A percentile compares a stretch with the other conserved stretches of the same genome.
Conservation (phyloP, 331 rosid genomes). For the Malus hybrid region DNA sequence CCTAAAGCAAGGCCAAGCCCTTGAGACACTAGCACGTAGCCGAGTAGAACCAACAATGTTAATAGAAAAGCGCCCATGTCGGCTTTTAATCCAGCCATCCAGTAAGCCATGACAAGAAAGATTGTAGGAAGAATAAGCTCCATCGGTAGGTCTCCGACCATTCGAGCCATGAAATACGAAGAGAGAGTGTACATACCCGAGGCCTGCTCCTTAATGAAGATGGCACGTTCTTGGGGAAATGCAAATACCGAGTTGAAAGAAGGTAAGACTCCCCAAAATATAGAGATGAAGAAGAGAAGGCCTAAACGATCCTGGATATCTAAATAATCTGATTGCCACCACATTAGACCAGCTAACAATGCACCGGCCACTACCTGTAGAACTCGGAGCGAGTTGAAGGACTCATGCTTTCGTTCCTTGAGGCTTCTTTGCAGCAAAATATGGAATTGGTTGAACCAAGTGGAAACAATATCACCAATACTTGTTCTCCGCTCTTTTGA, state of each 20-base stretch:
- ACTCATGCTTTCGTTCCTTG: conserved; percentile 75
- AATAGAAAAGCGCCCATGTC: conserved; percentile 47
- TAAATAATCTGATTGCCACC: conserved; percentile 76
- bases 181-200: conserved; percentile 84
- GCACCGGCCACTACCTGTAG: conserved; percentile 70
- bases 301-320: conserved; percentile 84
- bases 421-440: conserved; percentile 74
- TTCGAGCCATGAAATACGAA: conserved; percentile 67
- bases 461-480: conserved; percentile 10
- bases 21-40: conserved; percentile 74
- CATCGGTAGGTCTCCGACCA: conserved; percentile 86
- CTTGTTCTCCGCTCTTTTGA: conserved; percentile 10
- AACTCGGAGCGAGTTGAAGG: conserved; percentile 65
- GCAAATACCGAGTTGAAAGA: conserved; percentile 76
- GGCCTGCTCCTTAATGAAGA: conserved; percentile 65
- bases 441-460: conserved; percentile 66
- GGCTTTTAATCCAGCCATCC: conserved; percentile 78
- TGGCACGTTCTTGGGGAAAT: conserved; percentile 83
- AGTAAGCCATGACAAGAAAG: conserved; percentile 53
- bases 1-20: conserved; percentile 94
- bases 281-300: conserved; percentile 81
- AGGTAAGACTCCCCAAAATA: conserved; percentile 92
- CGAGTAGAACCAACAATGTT: conserved; percentile 48
- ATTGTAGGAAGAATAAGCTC: conserved; percentile 82
- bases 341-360: conserved; percentile 72